These are phyloP conservation scores for Teunomyces kruisii DNA, from an alignment of 805 yeast genomes.

Conservation along the genomic window DNA sequence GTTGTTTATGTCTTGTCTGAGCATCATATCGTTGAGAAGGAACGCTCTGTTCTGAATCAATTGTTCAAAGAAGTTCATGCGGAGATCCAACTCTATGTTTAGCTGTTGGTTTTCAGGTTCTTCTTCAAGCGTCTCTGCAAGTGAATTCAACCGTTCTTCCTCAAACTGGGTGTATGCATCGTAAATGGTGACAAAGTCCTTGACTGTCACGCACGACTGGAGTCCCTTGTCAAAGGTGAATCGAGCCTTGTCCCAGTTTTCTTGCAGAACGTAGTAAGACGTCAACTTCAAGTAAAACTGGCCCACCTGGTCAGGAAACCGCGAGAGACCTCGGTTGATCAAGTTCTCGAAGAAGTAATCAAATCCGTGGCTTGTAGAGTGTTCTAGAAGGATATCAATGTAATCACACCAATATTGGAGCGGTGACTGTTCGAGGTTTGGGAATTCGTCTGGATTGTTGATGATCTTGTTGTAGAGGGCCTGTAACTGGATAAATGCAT, in stretches of 20 bases:
- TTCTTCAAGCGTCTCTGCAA: conserved; percentile 14
- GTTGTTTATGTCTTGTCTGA: conserved; percentile 61
- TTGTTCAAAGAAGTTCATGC: conserved; percentile 50
- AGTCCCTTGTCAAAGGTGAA: conserved; percentile 50
- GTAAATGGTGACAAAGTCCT: conserved; percentile 63
- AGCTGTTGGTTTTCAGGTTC: conserved; percentile 10
- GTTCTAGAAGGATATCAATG: conserved; percentile 1
- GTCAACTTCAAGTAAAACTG: conserved; percentile 49
- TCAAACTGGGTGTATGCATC: conserved; percentile 63
- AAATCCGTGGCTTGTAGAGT: background rate
- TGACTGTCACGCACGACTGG: conserved; percentile 45
- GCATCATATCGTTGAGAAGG: conserved; percentile 62
- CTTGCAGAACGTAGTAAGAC: conserved; percentile 42
- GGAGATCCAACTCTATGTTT: conserved; percentile 37
- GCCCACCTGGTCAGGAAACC: conserved; percentile 62
- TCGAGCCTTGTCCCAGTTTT: conserved; percentile 23
- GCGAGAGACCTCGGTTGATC: conserved; percentile 1
- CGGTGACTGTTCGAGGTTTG: background rate
- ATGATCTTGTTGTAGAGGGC: conserved; percentile 33
- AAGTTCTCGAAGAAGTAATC: conserved; percentile 2
- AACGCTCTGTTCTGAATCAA: conserved; percentile 58
- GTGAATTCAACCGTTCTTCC: conserved; percentile 35
- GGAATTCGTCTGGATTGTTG: conserved; percentile 25
- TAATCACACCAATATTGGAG: conserved; percentile 2
- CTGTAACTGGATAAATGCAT: conserved; percentile 23